Evolutionary conservation across 2,329 filamentous ascomycete genomes (phyloP), one percentile per base, ranked within the genome.

Genomic region (Fusarium miscanthi): DNA sequence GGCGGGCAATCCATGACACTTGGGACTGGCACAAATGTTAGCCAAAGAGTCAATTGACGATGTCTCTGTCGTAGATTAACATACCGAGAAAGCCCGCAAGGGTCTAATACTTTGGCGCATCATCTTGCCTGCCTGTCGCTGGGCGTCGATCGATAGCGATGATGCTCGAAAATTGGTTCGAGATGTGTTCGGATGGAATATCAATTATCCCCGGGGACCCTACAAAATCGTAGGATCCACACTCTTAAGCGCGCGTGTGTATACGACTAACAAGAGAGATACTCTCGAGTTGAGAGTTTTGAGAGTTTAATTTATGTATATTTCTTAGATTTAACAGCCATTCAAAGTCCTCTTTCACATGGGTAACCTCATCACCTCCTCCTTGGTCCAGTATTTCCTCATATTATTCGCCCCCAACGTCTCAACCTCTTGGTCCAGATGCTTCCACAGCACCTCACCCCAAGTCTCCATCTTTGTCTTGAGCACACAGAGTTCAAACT

Each of bases 341-440:
- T 25, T 25, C 23, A 25, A 25, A 25, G 12, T 17, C 25, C 25
- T 16, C 31, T 25, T 13, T 82, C 80, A 94, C 84, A 94, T 93
- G 2, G 89, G 90, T 83, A 96, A 86, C 57, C 83, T 82, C 80
- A 82, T 84, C 81, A 97, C 91, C 85, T 97, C 94, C 51, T 93
- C 89, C 67, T 90, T 74, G 0, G 86, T 92, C 93, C 93, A 97
- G 81, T 93, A 94, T 81, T 86, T 89, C 74, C 93, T 87, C 94
- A 97, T 97, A 80, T 95, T 69, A 81, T 96, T 93, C 48, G 94
- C 94, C 5, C 91, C 89, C 37, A 97, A 81, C 73, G 92, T 88
- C 80, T 86, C 84, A 12, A 97, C 94, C 85, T 97, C 94, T 76
- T 95, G 91, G 76, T 96, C 93, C 67, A 97, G 83, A 85, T 97